phyloP scores from a whole-genome alignment of 495 filamentous ascomycete genomes.

The Daldinia bambusicola region DNA sequence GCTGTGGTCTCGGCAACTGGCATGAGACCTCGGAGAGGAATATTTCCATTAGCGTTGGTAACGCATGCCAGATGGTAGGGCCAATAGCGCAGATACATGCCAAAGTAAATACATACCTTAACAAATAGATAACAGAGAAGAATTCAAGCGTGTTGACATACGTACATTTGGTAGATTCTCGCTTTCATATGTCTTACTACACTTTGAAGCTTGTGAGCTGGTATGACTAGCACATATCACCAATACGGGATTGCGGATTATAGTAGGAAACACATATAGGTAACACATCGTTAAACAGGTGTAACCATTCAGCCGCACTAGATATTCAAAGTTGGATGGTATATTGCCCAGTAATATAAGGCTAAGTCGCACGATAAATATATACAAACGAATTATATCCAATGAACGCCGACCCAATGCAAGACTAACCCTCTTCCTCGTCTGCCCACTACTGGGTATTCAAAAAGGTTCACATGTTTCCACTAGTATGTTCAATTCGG shows the following conservation, averaged over 20 bases:
- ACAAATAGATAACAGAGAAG: too few species aligned
- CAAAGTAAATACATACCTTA: too few species aligned
- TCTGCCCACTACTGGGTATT: neutral
- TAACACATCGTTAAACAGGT: neutral
- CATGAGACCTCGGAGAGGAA: slow-evolving; percentile 1
- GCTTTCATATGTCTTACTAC: neutral
- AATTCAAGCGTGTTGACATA: neutral
- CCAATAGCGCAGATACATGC: neutral
- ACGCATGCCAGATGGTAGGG: neutral
- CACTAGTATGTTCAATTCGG: neutral
- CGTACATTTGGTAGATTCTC: neutral
- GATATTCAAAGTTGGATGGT: neutral
- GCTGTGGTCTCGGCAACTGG: slow-evolving; percentile 11
- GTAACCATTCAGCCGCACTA: neutral
- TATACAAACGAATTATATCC: slow-evolving; percentile 15
- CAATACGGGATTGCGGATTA: too few species aligned
- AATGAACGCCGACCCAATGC: slow-evolving; percentile 33
- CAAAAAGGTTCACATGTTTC: neutral
- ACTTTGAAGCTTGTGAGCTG: neutral
- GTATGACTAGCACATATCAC: neutral
- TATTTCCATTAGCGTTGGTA: neutral
- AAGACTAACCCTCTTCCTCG: too few species aligned
- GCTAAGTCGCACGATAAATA: neutral
- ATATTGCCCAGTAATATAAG: slow-evolving; percentile 37
- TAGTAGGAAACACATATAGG: neutral